A percentile compares a stretch with the other conserved stretches of the same genome.
Conservation (phyloP, 768 basidiomycete species). For the Leccinellum albellum region DNA sequence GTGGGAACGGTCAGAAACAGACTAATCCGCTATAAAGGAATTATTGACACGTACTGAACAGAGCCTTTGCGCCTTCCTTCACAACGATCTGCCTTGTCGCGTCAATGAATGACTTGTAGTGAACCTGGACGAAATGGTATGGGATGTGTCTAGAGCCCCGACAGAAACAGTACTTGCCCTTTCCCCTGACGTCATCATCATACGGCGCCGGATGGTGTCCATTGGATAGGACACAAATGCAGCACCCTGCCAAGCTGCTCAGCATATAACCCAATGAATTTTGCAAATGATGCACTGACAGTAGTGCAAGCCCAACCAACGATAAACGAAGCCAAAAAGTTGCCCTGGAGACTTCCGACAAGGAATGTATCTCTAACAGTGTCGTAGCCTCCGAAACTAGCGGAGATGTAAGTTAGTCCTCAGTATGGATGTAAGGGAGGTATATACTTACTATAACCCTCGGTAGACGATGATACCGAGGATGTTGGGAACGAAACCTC, state of each 20-base stretch:
- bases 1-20: constrained; percentile 9
- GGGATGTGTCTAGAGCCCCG: not conserved
- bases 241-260: constrained; percentile 28
- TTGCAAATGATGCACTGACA: constrained; percentile 15
- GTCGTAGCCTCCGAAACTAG: constrained; percentile 44
- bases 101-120: constrained; percentile 39
- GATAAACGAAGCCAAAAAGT: constrained; percentile 39
- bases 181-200: constrained; percentile 47
- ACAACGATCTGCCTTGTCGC: constrained; percentile 37
- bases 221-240: constrained; percentile 40
- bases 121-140: constrained; percentile 21
- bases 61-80: constrained; percentile 37
- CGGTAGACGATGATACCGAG: constrained; percentile 42
- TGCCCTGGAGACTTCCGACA: constrained; percentile 36
- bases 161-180: constrained; percentile 12
- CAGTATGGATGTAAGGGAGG: not conserved
- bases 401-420: not conserved
- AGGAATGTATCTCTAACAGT: constrained; percentile 37
- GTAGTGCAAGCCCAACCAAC: constrained; percentile 42
- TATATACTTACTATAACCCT: constrained; percentile 38
- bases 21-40: not conserved
- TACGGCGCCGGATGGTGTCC: constrained; percentile 43
- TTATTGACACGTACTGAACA: constrained; percentile 33
- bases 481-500: constrained; percentile 41
- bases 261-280: not conserved